These are phyloP conservation scores for Cylindrodendrum hubeiense DNA, from an alignment of 2,329 filamentous ascomycete species.

Conservation along the genomic window DNA sequence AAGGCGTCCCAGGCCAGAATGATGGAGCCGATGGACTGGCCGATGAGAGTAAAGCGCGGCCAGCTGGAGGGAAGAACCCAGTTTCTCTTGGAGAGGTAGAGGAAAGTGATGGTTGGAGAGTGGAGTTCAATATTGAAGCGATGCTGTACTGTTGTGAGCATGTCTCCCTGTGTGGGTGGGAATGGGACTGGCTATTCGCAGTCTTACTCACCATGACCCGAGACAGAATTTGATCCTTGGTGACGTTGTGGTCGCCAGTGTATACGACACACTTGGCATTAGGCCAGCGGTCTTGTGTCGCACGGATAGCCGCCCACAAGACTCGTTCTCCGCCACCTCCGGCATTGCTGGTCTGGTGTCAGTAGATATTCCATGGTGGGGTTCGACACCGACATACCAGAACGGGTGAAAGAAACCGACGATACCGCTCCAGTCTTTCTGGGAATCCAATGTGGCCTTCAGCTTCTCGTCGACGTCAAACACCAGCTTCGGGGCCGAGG, in stretches of 20 bases:
- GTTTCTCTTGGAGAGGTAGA: conserved; percentile 89
- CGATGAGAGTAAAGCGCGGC: conserved; percentile 91
- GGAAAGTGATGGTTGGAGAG: conserved; percentile 83
- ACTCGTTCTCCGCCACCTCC: conserved; percentile 96
- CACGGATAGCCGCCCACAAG: conserved; percentile 93
- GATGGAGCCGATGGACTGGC: conserved; percentile 92
- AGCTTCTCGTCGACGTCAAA: conserved; percentile 54
- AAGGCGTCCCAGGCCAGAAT: conserved; percentile 93
- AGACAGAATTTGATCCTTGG: conserved; percentile 82
- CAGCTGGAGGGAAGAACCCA: conserved; percentile 90
- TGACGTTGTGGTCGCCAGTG: conserved; percentile 92
- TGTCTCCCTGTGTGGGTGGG: neutral
- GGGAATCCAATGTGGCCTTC: conserved; percentile 49
- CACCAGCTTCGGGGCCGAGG: conserved; percentile 72
- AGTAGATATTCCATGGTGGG: conserved; percentile 19
- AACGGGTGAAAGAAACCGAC: conserved; percentile 99
- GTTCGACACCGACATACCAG: conserved; percentile 69
- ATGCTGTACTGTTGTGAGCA: conserved; percentile 60
- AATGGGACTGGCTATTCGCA: neutral
- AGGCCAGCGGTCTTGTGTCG: conserved; percentile 90
- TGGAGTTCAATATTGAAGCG: conserved; percentile 95
- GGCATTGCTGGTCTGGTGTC: conserved; percentile 75
- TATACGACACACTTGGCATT: conserved; percentile 92
- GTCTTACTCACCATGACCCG: conserved; percentile 73
- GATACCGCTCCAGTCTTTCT: conserved; percentile 81